Conservation (phyloP, 352 stramenopile species). For the Phytophthora pseudosyringae region DNA sequence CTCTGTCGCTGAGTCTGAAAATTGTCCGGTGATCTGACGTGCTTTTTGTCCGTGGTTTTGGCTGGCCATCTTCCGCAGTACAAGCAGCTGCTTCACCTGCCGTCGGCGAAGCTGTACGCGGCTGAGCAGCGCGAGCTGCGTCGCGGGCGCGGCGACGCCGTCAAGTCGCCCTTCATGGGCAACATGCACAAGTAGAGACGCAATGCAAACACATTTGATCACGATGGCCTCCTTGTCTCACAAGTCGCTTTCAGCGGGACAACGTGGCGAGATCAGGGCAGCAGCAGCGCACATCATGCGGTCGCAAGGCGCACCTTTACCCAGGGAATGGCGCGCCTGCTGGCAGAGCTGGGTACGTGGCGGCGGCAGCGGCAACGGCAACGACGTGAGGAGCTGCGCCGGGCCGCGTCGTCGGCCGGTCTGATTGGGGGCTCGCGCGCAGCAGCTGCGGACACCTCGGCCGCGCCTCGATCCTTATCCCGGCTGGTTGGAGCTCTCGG, state of each 20-base stretch:
- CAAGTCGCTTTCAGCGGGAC: conserved; percentile 28
- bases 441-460: conserved; percentile 5
- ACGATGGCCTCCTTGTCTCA: conserved; percentile 27
- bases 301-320: conserved; percentile 26
- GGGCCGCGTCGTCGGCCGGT: neutral
- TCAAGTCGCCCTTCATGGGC: conserved; percentile 83
- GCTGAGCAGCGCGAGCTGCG: conserved; percentile 49
- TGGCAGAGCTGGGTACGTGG: neutral
- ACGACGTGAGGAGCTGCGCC: neutral
- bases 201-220: conserved; percentile 35
- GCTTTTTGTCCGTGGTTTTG: neutral
- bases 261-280: conserved; percentile 33
- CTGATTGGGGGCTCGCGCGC: neutral
- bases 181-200: conserved; percentile 73
- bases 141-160: conserved; percentile 27
- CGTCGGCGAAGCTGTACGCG: conserved; percentile 53
- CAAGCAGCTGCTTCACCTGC: conserved; percentile 79
- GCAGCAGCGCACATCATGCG: conserved; percentile 2
- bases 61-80: conserved; percentile 48
- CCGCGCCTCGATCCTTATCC: conserved; percentile 25
- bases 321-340: neutral
- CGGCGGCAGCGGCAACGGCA: neutral
- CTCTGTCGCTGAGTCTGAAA: conserved; percentile 13
- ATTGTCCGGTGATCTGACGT: conserved; percentile 11
- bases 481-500: neutral